Percentiles rank a stretch among this genome's conserved stretches.
Evolutionary conservation across 169 alveolate species (phyloP).

Genomic region (Plasmodium sp.): DNA sequence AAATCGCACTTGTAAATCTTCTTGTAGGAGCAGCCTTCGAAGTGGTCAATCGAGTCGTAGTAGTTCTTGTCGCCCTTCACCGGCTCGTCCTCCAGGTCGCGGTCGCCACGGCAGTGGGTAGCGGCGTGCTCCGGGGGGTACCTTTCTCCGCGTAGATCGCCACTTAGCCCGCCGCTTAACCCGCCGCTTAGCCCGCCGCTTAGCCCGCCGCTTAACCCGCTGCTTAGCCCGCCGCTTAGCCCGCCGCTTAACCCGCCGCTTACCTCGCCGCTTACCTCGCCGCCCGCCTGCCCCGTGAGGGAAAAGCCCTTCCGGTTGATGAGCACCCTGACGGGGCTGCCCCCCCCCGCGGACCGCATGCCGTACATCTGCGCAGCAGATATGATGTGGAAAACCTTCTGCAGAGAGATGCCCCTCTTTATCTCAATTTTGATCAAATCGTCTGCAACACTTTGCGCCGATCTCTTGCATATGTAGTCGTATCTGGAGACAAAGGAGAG

Average conservation of each 20-base stretch:
- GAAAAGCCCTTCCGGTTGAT: constrained; percentile 34
- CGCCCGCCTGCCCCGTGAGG: neutral
- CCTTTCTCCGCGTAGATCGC: neutral
- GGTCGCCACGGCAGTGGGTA: neutral
- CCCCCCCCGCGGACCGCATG: neutral
- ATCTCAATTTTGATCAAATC: constrained; percentile 66
- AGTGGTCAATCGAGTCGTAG: constrained; percentile 40
- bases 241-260: too few species aligned
- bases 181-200: neutral
- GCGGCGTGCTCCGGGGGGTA: neutral
- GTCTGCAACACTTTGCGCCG: constrained; percentile 49
- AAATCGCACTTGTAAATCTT: constrained; percentile 68
- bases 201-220: too few species aligned
- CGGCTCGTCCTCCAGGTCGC: neutral
- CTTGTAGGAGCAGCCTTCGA: constrained; percentile 69
- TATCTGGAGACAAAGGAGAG: constrained; percentile 36
- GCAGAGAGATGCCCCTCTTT: constrained; percentile 27
- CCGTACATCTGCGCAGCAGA: neutral
- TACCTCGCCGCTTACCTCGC: neutral
- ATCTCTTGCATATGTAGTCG: constrained; percentile 49
- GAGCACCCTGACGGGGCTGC: constrained; percentile 7
- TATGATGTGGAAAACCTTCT: constrained; percentile 30
- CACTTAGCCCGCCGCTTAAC: neutral
- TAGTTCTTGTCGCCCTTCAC: constrained; percentile 40
- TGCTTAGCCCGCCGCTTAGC: neutral